A percentile compares a stretch with the other conserved stretches of the same genome.
phyloP scores from a whole-genome alignment of 2,329 filamentous ascomycete genomes.

The Fusarium sp. region DNA sequence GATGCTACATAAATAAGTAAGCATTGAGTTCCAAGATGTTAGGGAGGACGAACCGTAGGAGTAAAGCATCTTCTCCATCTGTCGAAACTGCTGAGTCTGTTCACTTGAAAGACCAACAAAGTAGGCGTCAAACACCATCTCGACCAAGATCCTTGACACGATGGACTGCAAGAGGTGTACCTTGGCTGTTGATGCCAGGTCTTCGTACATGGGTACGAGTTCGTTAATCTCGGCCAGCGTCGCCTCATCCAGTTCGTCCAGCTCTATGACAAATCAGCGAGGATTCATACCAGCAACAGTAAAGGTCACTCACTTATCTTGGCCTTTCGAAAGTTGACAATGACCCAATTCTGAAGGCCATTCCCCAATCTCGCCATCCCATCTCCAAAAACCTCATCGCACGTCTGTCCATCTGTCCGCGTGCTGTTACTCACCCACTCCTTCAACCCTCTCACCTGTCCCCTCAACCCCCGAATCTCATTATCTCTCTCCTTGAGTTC shows the following conservation, averaged over 20 bases:
- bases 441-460: slow-evolving; percentile 76
- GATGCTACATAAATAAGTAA: slow-evolving; percentile 47
- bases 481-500: slow-evolving; percentile 65
- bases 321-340: slow-evolving; percentile 74
- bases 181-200: slow-evolving; percentile 66
- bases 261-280: slow-evolving; percentile 51
- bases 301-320: slow-evolving; percentile 62
- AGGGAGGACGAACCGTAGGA: slow-evolving; percentile 40
- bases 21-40: neutral
- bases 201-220: slow-evolving; percentile 70
- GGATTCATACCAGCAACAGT: neutral
- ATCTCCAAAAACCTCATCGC: slow-evolving; percentile 75
- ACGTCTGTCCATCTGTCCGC: slow-evolving; percentile 69
- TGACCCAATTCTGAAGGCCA: slow-evolving; percentile 80
- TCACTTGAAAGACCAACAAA: slow-evolving; percentile 71
- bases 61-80: slow-evolving; percentile 56
- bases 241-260: slow-evolving; percentile 56
- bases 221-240: slow-evolving; percentile 58
- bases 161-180: slow-evolving; percentile 73
- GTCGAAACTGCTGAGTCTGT: slow-evolving; percentile 63
- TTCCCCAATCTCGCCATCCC: slow-evolving; percentile 72
- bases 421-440: slow-evolving; percentile 78
- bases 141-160: slow-evolving; percentile 70
- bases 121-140: slow-evolving; percentile 71
- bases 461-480: slow-evolving; percentile 65